Percentiles rank a stretch among this genome's conserved stretches.
Conservation (phyloP, 257 asterid species). For the Ilex asprella region DNA sequence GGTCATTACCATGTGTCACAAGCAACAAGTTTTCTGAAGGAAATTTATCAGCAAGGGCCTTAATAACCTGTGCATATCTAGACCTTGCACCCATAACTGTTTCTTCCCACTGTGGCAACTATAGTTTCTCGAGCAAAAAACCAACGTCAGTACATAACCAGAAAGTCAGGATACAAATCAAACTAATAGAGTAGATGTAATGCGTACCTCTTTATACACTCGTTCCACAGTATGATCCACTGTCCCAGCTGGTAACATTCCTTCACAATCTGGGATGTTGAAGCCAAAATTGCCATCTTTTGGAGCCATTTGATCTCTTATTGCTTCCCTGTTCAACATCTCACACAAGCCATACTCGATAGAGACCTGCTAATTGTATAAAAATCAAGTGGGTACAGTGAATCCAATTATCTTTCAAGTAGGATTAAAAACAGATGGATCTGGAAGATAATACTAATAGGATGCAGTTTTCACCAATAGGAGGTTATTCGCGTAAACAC, state of each 20-base stretch:
- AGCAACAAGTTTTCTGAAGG: constrained; percentile 79
- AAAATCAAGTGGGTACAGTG: neutral
- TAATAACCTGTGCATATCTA: constrained; percentile 55
- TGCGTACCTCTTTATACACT: constrained; percentile 55
- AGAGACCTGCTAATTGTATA: constrained; percentile 41
- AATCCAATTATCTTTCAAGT: neutral
- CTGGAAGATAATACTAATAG: neutral
- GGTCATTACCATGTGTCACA: constrained; percentile 70
- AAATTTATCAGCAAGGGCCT: constrained; percentile 69
- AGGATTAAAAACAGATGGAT: neutral
- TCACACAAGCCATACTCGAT: constrained; percentile 79
- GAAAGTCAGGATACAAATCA: neutral
- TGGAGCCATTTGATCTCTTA: constrained; percentile 64
- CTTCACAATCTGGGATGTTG: constrained; percentile 49
- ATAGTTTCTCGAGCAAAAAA: constrained; percentile 8
- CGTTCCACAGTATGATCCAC: constrained; percentile 36
- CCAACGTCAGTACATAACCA: constrained; percentile 6
- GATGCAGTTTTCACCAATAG: too few species aligned
- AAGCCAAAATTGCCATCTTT: constrained; percentile 65
- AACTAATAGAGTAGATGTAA: neutral
- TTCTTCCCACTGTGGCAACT: constrained; percentile 88
- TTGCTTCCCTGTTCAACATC: constrained; percentile 64
- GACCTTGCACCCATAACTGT: constrained; percentile 38
- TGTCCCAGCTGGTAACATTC: constrained; percentile 68
- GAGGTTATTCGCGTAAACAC: too few species aligned